Evolutionary conservation across 441 rosid genomes (phyloP), one percentile per base, ranked within the genome.

Genomic region (Brassica hybrid): DNA sequence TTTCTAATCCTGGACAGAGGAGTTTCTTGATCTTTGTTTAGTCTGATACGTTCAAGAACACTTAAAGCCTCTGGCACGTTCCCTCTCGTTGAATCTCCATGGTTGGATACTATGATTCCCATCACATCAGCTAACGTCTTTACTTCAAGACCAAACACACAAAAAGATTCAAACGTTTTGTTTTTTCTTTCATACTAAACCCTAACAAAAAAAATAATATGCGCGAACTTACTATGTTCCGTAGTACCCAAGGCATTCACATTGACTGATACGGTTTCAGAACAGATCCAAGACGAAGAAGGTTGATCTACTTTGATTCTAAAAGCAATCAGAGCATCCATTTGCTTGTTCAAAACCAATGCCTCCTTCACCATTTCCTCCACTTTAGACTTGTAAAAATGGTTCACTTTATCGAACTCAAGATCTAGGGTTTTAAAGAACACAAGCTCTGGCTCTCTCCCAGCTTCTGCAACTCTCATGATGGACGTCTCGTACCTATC

Each of bases 261-360:
- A 65, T 91, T 89, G 9, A 75, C 83, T 1, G 79, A 65, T 5
- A 79, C 60, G 32, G 76, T 21, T 34, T 79, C 82, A 10, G 32
- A 10, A 25, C 67, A 69, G 50, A 10, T 57, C 65, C 67, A 80
- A 82, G 80, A 73, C 73, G 79, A 84, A 25, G 81, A 75, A 32
- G 90, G 90, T 76, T 83, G 75, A 38, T 88, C 87, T 5, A 91
- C 95, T 84, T 88, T 93, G 34, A 84, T 74, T 74, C 92, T 80
- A 9, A 91, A 88, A 64, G 94, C 98, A 73, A 94, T 87, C 41
- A 93, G 71, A 83, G 87, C 88, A 78, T 90, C 87, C 94, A 90
- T 93, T 75, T 91, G 96, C 58, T 74, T 82, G 41, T 71, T 89
- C 84, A 91, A 81, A 36, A 59, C 57, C n/a, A 30, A 81, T 25